Conservation (phyloP, 768 basidiomycete genomes). For the Roridomyces roridus region DNA sequence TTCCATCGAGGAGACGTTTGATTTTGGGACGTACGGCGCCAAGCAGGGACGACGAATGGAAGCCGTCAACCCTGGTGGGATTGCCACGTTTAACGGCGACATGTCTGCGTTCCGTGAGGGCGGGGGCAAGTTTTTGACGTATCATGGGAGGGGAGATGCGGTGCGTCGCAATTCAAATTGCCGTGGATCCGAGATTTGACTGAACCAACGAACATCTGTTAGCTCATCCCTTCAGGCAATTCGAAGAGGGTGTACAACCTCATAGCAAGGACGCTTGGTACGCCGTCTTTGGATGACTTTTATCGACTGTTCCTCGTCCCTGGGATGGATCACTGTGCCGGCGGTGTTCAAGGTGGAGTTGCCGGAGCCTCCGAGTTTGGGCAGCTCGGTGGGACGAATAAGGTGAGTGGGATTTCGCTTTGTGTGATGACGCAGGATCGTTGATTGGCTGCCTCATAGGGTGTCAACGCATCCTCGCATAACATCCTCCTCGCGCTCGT, state of each 20-base stretch:
- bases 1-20: not conserved
- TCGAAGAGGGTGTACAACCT: slow-evolving; percentile 25
- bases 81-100: slow-evolving; percentile 18
- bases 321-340: slow-evolving; percentile 31
- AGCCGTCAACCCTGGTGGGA: not conserved
- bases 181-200: no score
- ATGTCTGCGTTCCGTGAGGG: slow-evolving; percentile 18
- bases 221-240: slow-evolving; percentile 26
- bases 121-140: slow-evolving; percentile 30
- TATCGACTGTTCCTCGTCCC: slow-evolving; percentile 32
- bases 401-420: not conserved
- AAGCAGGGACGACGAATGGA: not conserved
- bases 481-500: not conserved
- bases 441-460: no score
- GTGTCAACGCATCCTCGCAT: no score
- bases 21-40: slow-evolving; percentile 8
- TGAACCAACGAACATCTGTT: not conserved
- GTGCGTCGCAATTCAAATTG: not conserved
- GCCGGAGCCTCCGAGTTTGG: slow-evolving; percentile 18
- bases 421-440: no score
- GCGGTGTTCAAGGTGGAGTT: no score
- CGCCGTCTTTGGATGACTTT: slow-evolving; percentile 22
- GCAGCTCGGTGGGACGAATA: slow-evolving; percentile 4
- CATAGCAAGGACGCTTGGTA: slow-evolving; percentile 18
- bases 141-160: slow-evolving; percentile 19